These are phyloP conservation scores for Aegle marmelos DNA, from an alignment of 345 rosid species.

Conservation along the genomic window DNA sequence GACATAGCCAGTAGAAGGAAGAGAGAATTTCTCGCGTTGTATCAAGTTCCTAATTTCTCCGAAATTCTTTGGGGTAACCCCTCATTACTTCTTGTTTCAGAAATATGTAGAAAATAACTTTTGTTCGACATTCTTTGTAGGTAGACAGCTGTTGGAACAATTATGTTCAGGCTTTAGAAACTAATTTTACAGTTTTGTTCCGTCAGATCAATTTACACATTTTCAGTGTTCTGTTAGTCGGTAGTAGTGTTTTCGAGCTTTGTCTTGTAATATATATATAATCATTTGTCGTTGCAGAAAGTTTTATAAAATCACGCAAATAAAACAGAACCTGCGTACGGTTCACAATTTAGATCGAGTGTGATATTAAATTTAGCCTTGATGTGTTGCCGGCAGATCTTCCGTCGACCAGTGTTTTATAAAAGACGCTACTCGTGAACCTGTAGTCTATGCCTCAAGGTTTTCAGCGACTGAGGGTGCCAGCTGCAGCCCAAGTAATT, in stretches of 20 bases:
- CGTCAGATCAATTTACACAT: neutral
- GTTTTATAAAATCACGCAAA: no score
- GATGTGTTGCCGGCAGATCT: no score
- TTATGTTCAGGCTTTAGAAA: neutral
- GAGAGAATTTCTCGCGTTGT: conserved; percentile 1
- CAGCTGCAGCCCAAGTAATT: neutral
- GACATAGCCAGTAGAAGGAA: neutral
- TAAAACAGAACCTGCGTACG: neutral
- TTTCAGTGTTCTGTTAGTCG: neutral
- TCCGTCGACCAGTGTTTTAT: no score
- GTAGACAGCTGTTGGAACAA: conserved; percentile 10
- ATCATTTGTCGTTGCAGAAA: neutral
- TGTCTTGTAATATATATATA: neutral
- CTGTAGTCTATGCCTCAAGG: no score
- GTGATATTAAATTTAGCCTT: no score
- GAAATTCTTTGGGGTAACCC: conserved; percentile 30
- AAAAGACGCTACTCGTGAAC: no score
- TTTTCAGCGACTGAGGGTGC: neutral
- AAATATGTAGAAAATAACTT: conserved; percentile 23
- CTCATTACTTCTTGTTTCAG: conserved; percentile 28
- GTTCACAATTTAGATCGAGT: neutral
- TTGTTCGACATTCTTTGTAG: conserved; percentile 30
- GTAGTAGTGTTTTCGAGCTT: neutral
- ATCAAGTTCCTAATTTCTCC: conserved; percentile 12
- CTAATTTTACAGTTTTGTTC: conserved; percentile 13